Conservation (phyloP, 2,329 filamentous ascomycete species). For the Colletotrichum euphorbiae region DNA sequence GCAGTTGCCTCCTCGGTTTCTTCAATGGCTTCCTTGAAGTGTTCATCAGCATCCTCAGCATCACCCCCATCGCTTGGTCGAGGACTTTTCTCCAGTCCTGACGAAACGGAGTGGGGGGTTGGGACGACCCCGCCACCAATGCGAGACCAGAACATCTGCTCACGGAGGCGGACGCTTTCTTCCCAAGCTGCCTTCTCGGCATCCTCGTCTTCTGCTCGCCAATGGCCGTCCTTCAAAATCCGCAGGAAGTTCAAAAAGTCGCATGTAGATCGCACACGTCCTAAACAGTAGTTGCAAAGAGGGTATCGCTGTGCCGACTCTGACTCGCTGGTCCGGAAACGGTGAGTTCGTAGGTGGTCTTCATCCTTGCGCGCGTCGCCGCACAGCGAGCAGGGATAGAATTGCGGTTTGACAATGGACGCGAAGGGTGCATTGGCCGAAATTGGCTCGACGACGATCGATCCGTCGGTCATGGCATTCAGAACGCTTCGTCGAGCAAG, state of each 20-base stretch:
- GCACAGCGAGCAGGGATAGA: slow-evolving; percentile 84
- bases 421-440: slow-evolving; percentile 67
- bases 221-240: slow-evolving; percentile 92
- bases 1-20: not conserved
- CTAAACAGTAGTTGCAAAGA: slow-evolving; percentile 88
- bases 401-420: slow-evolving; percentile 63
- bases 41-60: not conserved
- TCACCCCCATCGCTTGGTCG: slow-evolving; percentile 39
- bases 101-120: slow-evolving; percentile 50
- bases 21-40: not conserved
- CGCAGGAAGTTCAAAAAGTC: slow-evolving; percentile 93
- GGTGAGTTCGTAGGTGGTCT: slow-evolving; percentile 80
- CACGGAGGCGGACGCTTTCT: slow-evolving; percentile 87
- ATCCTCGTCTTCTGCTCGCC: slow-evolving; percentile 84
- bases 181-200: slow-evolving; percentile 94
- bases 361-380: slow-evolving; percentile 82
- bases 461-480: slow-evolving; percentile 84
- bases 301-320: slow-evolving; percentile 91
- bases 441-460: slow-evolving; percentile 89
- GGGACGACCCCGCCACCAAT: slow-evolving; percentile 93
- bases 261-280: slow-evolving; percentile 85
- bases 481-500: slow-evolving; percentile 88
- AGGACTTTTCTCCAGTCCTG: slow-evolving; percentile 37
- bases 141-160: slow-evolving; percentile 97
- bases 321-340: slow-evolving; percentile 88